Conservation (phyloP, 2,329 filamentous ascomycete genomes). For the Calonectria multiphialidica region DNA sequence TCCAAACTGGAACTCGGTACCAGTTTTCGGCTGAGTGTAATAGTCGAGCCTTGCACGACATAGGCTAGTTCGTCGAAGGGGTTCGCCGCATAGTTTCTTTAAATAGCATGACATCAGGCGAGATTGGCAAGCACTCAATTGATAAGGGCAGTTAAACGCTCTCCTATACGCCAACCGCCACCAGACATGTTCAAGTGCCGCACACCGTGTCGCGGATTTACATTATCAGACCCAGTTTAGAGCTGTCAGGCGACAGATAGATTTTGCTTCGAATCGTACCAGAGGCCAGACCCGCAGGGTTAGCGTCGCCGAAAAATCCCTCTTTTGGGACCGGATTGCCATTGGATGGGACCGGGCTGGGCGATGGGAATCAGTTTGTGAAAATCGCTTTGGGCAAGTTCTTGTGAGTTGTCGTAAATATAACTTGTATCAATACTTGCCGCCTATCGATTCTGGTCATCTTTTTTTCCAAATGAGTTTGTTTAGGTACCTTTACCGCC, state of each 20-base stretch:
- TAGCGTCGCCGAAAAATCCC: conserved; percentile 3
- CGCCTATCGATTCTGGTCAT: background rate
- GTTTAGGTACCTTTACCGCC: background rate
- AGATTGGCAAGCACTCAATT: too few species aligned
- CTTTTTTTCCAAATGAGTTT: background rate
- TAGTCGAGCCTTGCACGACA: background rate
- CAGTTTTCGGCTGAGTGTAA: too few species aligned
- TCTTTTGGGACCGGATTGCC: background rate
- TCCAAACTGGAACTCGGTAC: too few species aligned
- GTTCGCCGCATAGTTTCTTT: too few species aligned
- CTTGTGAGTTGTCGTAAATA: background rate
- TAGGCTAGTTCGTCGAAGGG: background rate
- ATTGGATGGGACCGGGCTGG: background rate
- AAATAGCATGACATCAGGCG: too few species aligned
- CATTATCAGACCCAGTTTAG: background rate
- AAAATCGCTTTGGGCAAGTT: background rate
- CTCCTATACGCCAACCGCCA: background rate
- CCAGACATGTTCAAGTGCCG: background rate
- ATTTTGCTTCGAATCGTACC: background rate
- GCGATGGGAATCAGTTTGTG: background rate
- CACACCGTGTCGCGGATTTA: background rate
- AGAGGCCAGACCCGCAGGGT: background rate
- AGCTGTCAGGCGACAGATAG: background rate
- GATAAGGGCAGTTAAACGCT: background rate
- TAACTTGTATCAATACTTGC: background rate